These are phyloP conservation scores for Phlegmacium glaucopus DNA, from an alignment of 768 basidiomycete genomes.

Conservation along the genomic window DNA sequence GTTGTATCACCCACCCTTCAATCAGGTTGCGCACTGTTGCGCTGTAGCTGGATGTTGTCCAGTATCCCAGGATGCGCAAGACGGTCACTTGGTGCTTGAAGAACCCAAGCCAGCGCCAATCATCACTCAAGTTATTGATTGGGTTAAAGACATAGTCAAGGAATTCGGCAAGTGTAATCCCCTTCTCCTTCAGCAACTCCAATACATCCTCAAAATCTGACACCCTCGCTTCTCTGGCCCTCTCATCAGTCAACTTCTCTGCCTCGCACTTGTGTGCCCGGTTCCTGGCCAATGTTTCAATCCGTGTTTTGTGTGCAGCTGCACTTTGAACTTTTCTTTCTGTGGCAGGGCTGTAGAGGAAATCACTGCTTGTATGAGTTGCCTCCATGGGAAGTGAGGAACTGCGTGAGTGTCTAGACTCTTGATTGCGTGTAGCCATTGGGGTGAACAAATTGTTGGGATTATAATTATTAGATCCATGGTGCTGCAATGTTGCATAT, in stretches of 20 bases:
- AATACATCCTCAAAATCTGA: neutral
- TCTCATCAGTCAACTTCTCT: neutral
- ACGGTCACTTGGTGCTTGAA: slow-evolving; percentile 13
- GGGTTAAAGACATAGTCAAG: slow-evolving; percentile 4
- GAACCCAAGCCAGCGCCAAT: slow-evolving; percentile 23
- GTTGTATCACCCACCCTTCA: slow-evolving; percentile 20
- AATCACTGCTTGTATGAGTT: no score
- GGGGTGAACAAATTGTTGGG: no score
- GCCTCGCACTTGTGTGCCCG: neutral
- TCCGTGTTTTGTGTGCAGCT: no score
- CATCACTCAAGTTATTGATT: slow-evolving; percentile 10
- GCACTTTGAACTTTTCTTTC: no score
- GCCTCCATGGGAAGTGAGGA: no score
- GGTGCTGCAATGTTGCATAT: no score
- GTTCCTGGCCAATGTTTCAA: no score
- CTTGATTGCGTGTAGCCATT: no score
- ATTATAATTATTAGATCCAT: no score
- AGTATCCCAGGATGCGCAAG: slow-evolving; percentile 20
- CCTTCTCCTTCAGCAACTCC: neutral
- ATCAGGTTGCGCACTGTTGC: slow-evolving; percentile 11
- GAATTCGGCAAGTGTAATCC: slow-evolving; percentile 1
- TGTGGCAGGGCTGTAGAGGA: no score
- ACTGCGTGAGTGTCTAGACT: no score
- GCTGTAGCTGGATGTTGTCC: slow-evolving; percentile 19
- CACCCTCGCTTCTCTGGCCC: neutral